phyloP scores from a whole-genome alignment of 768 basidiomycete species.

The Leccinum barrowsii region DNA sequence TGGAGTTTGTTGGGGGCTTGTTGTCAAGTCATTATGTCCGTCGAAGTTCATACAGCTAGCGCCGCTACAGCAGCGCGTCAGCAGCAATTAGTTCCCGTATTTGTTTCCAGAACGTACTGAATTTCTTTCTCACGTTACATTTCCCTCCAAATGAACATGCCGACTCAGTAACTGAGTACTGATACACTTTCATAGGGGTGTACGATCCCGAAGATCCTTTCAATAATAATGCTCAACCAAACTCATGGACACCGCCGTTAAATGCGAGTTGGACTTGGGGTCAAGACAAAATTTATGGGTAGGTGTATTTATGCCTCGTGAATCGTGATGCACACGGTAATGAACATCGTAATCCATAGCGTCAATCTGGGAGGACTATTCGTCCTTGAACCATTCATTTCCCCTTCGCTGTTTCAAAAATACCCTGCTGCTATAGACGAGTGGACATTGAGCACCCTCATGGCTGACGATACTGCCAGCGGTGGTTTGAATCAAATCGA shows the following conservation, averaged over 20 bases:
- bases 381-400: constrained; percentile 76
- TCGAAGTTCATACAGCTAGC: background rate
- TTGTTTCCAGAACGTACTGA: background rate
- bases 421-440: constrained; percentile 60
- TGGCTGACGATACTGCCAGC: constrained; percentile 59
- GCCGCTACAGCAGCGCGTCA: background rate
- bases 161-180: background rate
- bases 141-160: background rate
- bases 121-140: background rate
- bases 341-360: constrained; percentile 26
- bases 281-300: constrained; percentile 60
- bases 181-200: constrained; percentile 44
- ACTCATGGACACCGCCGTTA: constrained; percentile 78
- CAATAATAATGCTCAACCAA: constrained; percentile 69
- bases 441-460: constrained; percentile 61
- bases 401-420: constrained; percentile 58
- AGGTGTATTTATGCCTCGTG: constrained; percentile 24
- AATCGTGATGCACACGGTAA: background rate
- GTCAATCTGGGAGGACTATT: constrained; percentile 77
- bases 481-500: constrained; percentile 68
- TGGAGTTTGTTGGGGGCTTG: background rate
- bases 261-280: constrained; percentile 74
- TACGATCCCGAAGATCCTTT: constrained; percentile 69
- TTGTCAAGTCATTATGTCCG: background rate
- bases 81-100: background rate